Evolutionary conservation across 1,139 yeast species (phyloP), one percentile per base, ranked within the genome.

Genomic region (Zygoascus meyerae): DNA sequence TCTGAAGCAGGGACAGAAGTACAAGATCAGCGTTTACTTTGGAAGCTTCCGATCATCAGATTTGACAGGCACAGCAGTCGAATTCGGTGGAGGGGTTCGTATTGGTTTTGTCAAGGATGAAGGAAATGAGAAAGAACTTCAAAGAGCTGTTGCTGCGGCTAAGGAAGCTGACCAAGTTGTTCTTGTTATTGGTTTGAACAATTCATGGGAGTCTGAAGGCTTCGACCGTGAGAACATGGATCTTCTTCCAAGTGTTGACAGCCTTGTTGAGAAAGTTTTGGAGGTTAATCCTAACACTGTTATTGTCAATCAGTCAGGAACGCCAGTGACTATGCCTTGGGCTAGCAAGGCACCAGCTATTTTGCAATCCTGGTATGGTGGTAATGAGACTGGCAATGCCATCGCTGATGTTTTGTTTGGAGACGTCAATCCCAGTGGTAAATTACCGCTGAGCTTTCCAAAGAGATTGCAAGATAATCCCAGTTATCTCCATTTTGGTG

Each of bases 321-420:
- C 82, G 9, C 84, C 86, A 1, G 83, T 79, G 28, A 68, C 74
- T 32, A 68, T 80, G 71, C 81, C 82, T 29, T 79, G 83, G 82
- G 59, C 68, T 11, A 62, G 69, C 35, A 60, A 72, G 18, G 76
- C 72, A 14, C 69, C 68, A 47, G 76, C 75, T 3, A 55, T 79
- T 34, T 63, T 79, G 6, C 83, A 79, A 48, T 78, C 73, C 15
- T 70, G 73, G 71, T 73, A 69, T 53, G 74, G 74, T 52, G 78
- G 78, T 48, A 67, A 65, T 52, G 78, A 74, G 54, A 57, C 70
- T 48, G 79, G 77, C 58, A 60, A 75, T 57, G 74, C 78, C 48
- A 70, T 77, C 53, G 81, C 80, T 1, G 83, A 78, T 54, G 71
- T 78, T 26, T 55, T 78, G 45, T 81, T 77, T 61, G 87, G 86